These are phyloP conservation scores for Picochlorum sp. DNA, from an alignment of 139 green algal genomes.

Conservation along the genomic window DNA sequence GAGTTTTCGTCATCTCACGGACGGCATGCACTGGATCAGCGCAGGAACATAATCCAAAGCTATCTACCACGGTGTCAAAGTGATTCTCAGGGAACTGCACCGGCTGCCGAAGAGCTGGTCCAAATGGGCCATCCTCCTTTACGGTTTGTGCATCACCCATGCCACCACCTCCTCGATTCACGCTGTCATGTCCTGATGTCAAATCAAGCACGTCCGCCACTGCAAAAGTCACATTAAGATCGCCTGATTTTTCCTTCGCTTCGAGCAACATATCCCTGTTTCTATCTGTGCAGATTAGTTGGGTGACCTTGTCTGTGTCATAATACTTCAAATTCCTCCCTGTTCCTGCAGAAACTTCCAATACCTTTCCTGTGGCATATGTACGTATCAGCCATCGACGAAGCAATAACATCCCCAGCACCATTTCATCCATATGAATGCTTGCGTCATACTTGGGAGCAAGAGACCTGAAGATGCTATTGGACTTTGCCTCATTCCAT, in stretches of 20 bases:
- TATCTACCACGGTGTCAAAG: slow-evolving; percentile 75
- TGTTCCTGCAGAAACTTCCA: slow-evolving; percentile 68
- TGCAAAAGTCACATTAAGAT: not conserved
- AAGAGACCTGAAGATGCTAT: slow-evolving; percentile 34
- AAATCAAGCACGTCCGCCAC: slow-evolving; percentile 2
- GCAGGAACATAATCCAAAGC: slow-evolving; percentile 62
- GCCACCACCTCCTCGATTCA: not conserved
- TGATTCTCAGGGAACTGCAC: slow-evolving; percentile 25
- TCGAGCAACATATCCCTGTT: slow-evolving; percentile 47
- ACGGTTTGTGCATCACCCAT: slow-evolving; percentile 3
- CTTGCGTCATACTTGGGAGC: slow-evolving; percentile 41
- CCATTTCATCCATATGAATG: slow-evolving; percentile 42
- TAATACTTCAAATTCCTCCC: slow-evolving; percentile 67
- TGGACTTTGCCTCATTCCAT: not conserved
- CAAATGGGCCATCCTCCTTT: slow-evolving; percentile 3
- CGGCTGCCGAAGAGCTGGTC: slow-evolving; percentile 9
- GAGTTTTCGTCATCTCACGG: slow-evolving; percentile 33
- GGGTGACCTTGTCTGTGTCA: not conserved
- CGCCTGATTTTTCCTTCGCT: slow-evolving; percentile 28
- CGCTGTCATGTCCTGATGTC: not conserved
- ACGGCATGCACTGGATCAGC: slow-evolving; percentile 43
- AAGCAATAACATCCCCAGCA: slow-evolving; percentile 52
- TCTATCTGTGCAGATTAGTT: slow-evolving; percentile 49
- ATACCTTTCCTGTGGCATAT: slow-evolving; percentile 42
- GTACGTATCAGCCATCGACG: slow-evolving; percentile 37